A percentile compares a stretch with the other conserved stretches of the same genome.
phyloP scores from a whole-genome alignment of 1,284 basidiomycete species.

The Ceratobasidium papillatum region DNA sequence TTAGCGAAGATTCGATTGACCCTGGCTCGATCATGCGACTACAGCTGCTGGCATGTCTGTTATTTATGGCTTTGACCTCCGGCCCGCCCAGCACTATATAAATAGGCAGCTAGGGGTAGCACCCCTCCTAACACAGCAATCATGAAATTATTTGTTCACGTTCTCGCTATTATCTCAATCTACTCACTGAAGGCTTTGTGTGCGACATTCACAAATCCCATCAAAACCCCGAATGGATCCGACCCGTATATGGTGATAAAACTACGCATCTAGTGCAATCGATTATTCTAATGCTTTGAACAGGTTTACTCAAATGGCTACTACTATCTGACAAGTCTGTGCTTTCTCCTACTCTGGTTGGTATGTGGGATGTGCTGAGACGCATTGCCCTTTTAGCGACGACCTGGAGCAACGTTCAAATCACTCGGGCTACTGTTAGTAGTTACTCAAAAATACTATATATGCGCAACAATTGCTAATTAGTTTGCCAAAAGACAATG shows the following conservation, averaged over 20 bases:
- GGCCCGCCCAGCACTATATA: too few species aligned
- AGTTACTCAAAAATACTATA: not conserved
- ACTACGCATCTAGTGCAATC: too few species aligned
- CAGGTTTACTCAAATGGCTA: conserved; percentile 24
- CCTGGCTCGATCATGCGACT: not conserved
- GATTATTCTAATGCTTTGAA: not conserved
- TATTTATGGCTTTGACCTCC: too few species aligned
- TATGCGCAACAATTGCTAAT: not conserved
- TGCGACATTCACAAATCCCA: conserved; percentile 41
- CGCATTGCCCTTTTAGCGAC: conserved; percentile 51
- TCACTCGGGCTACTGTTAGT: conserved; percentile 50
- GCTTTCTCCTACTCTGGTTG: not conserved
- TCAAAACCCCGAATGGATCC: conserved; percentile 52
- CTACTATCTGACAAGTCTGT: conserved; percentile 16
- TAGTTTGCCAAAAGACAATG: conserved; percentile 47
- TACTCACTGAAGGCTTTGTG: too few species aligned
- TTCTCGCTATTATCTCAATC: too few species aligned
- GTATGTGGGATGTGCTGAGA: not conserved
- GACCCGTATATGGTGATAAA: conserved; percentile 54
- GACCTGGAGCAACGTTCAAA: conserved; percentile 56
- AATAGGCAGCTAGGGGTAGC: too few species aligned
- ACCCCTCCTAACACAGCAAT: too few species aligned
- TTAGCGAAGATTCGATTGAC: not conserved
- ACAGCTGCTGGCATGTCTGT: not conserved
- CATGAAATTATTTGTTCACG: too few species aligned